These are phyloP conservation scores for Tephrocybe sp. DNA, from an alignment of 768 basidiomycete genomes.

Conservation along the genomic window DNA sequence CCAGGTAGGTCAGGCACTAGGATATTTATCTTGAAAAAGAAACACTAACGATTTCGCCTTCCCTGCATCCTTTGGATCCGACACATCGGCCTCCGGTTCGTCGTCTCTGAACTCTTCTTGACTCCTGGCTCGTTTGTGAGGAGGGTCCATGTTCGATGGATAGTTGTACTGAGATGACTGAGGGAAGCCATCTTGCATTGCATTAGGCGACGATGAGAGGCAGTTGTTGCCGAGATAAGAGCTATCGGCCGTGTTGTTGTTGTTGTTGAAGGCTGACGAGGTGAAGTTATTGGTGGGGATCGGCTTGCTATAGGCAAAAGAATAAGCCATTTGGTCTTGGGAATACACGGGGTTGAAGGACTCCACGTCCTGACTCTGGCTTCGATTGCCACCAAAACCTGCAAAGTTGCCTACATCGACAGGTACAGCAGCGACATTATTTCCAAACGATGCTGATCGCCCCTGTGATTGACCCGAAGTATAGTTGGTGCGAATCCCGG, in stretches of 20 bases:
- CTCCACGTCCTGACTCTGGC: constrained; percentile 9
- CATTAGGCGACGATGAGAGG: constrained; percentile 22
- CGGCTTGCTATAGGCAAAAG: constrained; percentile 12
- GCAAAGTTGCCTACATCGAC: constrained; percentile 5
- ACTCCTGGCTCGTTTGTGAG: constrained; percentile 35
- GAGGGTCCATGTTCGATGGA: constrained; percentile 17
- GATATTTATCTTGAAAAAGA: neutral
- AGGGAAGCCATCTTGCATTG: constrained; percentile 25
- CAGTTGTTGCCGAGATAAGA: constrained; percentile 2
- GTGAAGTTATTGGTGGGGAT: constrained; percentile 8
- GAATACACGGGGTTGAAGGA: constrained; percentile 12
- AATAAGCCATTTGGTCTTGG: constrained; percentile 11
- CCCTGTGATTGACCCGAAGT: constrained; percentile 3
- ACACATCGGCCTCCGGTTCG: constrained; percentile 32
- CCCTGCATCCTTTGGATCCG: constrained; percentile 32
- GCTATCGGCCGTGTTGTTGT: constrained; percentile 5
- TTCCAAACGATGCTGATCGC: constrained; percentile 10
- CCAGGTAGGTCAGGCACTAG: constrained; percentile 9
- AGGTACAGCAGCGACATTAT: neutral
- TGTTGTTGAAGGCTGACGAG: constrained; percentile 12
- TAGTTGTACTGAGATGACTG: constrained; percentile 22
- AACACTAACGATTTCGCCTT: constrained; percentile 43
- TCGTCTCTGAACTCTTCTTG: constrained; percentile 31
- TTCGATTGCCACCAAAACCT: constrained; percentile 6
- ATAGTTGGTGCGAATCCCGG: constrained; percentile 11